These are phyloP conservation scores for Mercurialis annua DNA, from an alignment of 345 rosid species.

Conservation along the genomic window DNA sequence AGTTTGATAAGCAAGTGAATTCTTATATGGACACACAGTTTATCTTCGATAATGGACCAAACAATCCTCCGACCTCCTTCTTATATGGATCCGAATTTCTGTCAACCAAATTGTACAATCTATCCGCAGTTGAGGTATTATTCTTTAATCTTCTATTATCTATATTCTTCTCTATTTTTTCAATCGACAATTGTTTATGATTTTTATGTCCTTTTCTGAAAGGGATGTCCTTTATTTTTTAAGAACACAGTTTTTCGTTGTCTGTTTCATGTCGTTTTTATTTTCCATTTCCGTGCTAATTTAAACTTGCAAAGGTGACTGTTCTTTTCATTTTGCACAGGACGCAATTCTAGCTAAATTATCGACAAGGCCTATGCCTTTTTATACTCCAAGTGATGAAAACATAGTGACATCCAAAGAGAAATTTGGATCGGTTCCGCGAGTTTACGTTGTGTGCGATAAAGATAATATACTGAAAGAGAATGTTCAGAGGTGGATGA, in stretches of 20 bases:
- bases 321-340: slow-evolving; percentile 2
- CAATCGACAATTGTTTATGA: no score
- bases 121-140: slow-evolving; percentile 44
- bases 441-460: slow-evolving; percentile 22
- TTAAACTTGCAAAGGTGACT: no score
- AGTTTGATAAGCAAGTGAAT: slow-evolving; percentile 16
- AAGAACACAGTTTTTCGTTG: no score
- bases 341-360: slow-evolving; percentile 21
- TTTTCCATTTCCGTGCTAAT: no score
- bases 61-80: slow-evolving; percentile 24
- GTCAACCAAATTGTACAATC: slow-evolving; percentile 32
- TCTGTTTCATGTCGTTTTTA: no score
- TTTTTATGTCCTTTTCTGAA: no score
- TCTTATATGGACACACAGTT: slow-evolving; percentile 27
- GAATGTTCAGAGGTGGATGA: slow-evolving; percentile 19
- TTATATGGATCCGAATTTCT: slow-evolving; percentile 27
- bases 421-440: slow-evolving; percentile 20
- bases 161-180: no score
- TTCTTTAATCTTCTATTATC: background rate
- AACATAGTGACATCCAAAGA: slow-evolving; percentile 8
- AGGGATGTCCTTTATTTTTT: no score
- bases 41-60: slow-evolving; percentile 22
- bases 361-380: slow-evolving; percentile 7
- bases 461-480: slow-evolving; percentile 3
- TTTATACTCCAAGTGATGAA: background rate